Percentiles rank a stretch among this genome's conserved stretches.
These are phyloP conservation scores for Chalciporus sp. DNA, from an alignment of 1,284 basidiomycete genomes.

Conservation along the genomic window DNA sequence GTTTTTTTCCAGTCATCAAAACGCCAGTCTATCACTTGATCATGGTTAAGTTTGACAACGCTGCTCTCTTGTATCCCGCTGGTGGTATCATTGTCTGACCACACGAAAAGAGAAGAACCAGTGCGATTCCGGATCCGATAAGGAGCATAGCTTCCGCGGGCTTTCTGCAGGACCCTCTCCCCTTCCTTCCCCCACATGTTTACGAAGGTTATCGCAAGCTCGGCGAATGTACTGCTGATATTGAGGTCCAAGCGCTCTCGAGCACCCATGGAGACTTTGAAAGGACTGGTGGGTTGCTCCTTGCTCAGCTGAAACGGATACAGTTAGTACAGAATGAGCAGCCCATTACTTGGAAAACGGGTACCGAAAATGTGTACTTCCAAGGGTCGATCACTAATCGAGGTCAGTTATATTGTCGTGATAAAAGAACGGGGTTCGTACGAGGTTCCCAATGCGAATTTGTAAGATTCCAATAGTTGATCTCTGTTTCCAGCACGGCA, in stretches of 20 bases:
- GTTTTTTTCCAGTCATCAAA: slow-evolving; percentile 97
- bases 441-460: slow-evolving; percentile 99
- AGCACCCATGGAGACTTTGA: slow-evolving; percentile 71
- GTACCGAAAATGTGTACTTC: slow-evolving; percentile 80
- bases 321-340: slow-evolving; percentile 13
- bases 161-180: slow-evolving; percentile 71
- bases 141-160: slow-evolving; percentile 87
- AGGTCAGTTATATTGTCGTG: slow-evolving; percentile 1
- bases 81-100: slow-evolving; percentile 74
- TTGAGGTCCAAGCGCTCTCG: slow-evolving; percentile 91
- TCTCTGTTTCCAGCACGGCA: slow-evolving; percentile 77
- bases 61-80: slow-evolving; percentile 47
- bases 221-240: slow-evolving; percentile 89
- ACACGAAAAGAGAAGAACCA: slow-evolving; percentile 79
- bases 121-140: slow-evolving; percentile 94
- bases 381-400: slow-evolving; percentile 91
- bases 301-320: slow-evolving; percentile 48
- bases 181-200: slow-evolving; percentile 77
- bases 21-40: slow-evolving; percentile 88
- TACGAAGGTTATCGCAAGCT: slow-evolving; percentile 78
- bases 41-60: slow-evolving; percentile 65
- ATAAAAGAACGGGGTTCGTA: slow-evolving; percentile 37
- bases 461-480: slow-evolving; percentile 96
- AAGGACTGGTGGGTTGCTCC: slow-evolving; percentile 54
- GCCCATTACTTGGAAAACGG: neutral